Percentiles rank a stretch among this genome's conserved stretches.
Evolutionary conservation across 192 early-diverging fungal genomes (phyloP).

Genomic region (Backusella circina): DNA sequence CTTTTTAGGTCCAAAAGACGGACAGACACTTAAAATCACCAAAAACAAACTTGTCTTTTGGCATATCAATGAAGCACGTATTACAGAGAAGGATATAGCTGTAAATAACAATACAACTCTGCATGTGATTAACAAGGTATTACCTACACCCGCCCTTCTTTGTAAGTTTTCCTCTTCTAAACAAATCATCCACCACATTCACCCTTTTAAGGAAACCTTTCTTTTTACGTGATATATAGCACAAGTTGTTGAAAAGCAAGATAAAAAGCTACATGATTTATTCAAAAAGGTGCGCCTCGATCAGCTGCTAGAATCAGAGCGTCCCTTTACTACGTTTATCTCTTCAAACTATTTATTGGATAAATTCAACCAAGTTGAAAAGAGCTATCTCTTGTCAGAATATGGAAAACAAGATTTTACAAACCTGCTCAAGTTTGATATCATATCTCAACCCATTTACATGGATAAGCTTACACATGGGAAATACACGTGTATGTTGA

Average conservation of each 20-base stretch:
- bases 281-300: conserved; percentile 19
- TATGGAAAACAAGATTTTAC: conserved; percentile 39
- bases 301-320: conserved; percentile 16
- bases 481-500: neutral
- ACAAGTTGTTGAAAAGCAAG: neutral
- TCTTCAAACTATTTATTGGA: conserved; percentile 31
- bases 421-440: conserved; percentile 32
- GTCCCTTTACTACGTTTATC: conserved; percentile 48
- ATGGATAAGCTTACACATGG: conserved; percentile 24
- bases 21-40: conserved; percentile 20
- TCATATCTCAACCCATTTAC: conserved; percentile 38
- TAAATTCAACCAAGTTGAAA: conserved; percentile 30
- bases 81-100: conserved; percentile 32
- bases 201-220: neutral
- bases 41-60: neutral
- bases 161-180: conserved; percentile 24
- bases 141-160: conserved; percentile 36
- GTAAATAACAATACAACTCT: conserved; percentile 43
- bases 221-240: neutral
- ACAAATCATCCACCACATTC: neutral
- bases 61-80: conserved; percentile 17
- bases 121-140: conserved; percentile 42
- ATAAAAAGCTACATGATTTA: conserved; percentile 20
- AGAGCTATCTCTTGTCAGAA: conserved; percentile 28
- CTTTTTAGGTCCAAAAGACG: conserved; percentile 4